Evolutionary conservation across 441 rosid genomes (phyloP).

Genomic region (Euphorbia corollata): DNA sequence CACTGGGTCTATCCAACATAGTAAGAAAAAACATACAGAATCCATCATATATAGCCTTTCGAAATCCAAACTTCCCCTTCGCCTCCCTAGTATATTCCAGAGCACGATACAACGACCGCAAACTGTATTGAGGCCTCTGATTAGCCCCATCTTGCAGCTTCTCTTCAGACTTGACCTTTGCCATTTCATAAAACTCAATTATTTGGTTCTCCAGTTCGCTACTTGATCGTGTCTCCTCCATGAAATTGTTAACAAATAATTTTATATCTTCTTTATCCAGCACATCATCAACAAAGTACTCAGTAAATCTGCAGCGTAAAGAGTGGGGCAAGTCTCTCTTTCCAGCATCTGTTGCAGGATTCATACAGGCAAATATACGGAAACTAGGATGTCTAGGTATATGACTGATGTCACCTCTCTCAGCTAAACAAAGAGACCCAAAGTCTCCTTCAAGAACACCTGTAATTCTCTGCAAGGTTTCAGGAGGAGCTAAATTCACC

Average conservation of each 20-base stretch:
- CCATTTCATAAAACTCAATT: constrained; percentile 65
- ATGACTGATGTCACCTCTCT: constrained; percentile 79
- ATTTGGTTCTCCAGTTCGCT: constrained; percentile 49
- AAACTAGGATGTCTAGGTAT: constrained; percentile 71
- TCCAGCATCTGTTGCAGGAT: constrained; percentile 99
- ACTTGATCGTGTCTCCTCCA: constrained; percentile 55
- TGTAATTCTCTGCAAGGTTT: constrained; percentile 80
- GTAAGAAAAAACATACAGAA: constrained; percentile 90
- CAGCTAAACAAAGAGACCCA: constrained; percentile 93
- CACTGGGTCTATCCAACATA: constrained; percentile 75
- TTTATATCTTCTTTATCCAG: constrained; percentile 69
- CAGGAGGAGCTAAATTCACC: constrained; percentile 95
- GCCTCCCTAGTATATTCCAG: constrained; percentile 77
- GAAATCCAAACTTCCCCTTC: constrained; percentile 48
- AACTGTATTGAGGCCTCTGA: constrained; percentile 96
- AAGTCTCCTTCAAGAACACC: constrained; percentile 94
- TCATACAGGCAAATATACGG: constrained; percentile 95
- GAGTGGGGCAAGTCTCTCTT: constrained; percentile 83
- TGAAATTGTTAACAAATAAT: constrained; percentile 58
- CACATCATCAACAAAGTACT: constrained; percentile 82
- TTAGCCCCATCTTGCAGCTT: constrained; percentile 98
- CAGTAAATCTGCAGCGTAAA: constrained; percentile 80
- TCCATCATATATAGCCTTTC: constrained; percentile 77
- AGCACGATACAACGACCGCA: constrained; percentile 91
- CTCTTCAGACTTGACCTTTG: constrained; percentile 76